Evolutionary conservation across 495 filamentous ascomycete species (phyloP).

Genomic region (Tuber magnatum): DNA sequence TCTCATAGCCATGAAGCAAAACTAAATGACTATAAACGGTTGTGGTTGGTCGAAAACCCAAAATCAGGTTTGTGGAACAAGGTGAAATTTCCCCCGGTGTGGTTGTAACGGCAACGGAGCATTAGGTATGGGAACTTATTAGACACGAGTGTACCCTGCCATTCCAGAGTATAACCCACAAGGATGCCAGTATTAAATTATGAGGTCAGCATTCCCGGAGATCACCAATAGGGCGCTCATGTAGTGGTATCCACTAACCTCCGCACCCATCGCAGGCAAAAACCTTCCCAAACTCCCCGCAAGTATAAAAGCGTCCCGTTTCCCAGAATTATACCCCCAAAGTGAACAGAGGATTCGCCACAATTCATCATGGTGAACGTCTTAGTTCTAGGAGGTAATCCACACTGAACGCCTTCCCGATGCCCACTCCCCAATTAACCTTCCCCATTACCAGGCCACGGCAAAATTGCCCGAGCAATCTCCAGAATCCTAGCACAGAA

Average conservation of each 20-base stretch:
- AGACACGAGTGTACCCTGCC: too few species aligned
- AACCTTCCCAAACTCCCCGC: not conserved
- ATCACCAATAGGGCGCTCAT: too few species aligned
- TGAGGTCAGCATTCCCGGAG: not conserved
- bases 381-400: not conserved
- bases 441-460: slow-evolving; percentile 46
- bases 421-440: not conserved
- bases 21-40: too few species aligned
- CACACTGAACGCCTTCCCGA: not conserved
- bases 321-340: not conserved
- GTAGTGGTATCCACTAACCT: too few species aligned
- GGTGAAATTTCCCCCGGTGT: too few species aligned
- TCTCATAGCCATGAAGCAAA: too few species aligned
- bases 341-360: not conserved
- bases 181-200: too few species aligned
- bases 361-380: not conserved
- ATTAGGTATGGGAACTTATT: too few species aligned
- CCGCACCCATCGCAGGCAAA: not conserved
- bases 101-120: too few species aligned
- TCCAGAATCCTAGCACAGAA: slow-evolving; percentile 67
- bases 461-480: slow-evolving; percentile 67
- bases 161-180: too few species aligned
- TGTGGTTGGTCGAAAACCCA: too few species aligned
- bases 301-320: not conserved
- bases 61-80: too few species aligned